phyloP scores from a whole-genome alignment of 345 rosid genomes.

The Rubroshorea leprosula region DNA sequence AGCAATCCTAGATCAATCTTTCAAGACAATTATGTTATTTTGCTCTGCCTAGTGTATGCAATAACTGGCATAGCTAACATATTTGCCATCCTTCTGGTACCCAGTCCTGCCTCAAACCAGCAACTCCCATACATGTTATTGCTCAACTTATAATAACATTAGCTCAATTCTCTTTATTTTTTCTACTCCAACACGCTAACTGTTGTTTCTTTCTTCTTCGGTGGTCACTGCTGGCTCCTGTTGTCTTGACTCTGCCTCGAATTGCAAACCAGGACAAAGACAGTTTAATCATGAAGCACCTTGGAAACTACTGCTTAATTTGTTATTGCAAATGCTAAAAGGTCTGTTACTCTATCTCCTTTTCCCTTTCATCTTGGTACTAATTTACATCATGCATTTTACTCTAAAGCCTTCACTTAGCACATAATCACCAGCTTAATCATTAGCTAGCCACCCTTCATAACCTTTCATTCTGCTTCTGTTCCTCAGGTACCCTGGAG shows the following conservation, averaged over 20 bases:
- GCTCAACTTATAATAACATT: neutral
- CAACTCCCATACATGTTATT: constrained; percentile 9
- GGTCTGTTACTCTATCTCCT: constrained; percentile 20
- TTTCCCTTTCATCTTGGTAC: neutral
- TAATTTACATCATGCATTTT: no score
- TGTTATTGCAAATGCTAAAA: constrained; percentile 68
- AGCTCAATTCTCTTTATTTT: neutral
- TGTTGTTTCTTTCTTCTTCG: constrained; percentile 14
- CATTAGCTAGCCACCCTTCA: no score
- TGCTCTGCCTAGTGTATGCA: constrained; percentile 75
- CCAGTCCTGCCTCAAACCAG: constrained; percentile 85
- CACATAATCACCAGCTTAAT: no score
- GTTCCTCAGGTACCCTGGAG: constrained; percentile 45
- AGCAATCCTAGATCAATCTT: constrained; percentile 81
- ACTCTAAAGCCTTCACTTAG: no score
- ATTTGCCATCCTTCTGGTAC: constrained; percentile 60
- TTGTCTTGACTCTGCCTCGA: constrained; percentile 76
- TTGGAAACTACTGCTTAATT: constrained; percentile 60
- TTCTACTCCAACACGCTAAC: constrained; percentile 3
- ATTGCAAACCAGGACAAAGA: constrained; percentile 62
- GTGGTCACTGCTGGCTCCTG: constrained; percentile 84
- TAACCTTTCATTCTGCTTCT: neutral
- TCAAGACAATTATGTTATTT: constrained; percentile 55
- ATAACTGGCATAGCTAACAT: constrained; percentile 80
- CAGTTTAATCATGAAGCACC: constrained; percentile 30